phyloP scores from a whole-genome alignment of 495 filamentous ascomycete species.

The Bryoglossum gracile region DNA sequence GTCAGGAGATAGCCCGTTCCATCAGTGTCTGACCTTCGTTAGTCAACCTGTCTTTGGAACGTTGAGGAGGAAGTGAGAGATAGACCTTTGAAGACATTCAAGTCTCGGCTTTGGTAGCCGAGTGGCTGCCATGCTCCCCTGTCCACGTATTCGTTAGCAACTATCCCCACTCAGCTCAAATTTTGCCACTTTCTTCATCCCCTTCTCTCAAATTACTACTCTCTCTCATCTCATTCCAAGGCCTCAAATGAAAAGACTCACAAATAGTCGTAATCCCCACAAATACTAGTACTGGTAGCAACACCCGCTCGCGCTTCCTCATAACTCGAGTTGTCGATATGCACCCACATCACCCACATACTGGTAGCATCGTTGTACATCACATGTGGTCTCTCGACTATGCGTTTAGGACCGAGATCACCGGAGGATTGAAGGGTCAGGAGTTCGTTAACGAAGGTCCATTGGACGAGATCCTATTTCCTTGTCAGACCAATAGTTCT shows the following conservation, averaged over 20 bases:
- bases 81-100: slow-evolving; percentile 54
- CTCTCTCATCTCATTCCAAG: not conserved
- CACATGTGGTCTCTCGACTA: slow-evolving; percentile 61
- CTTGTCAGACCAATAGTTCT: slow-evolving; percentile 30
- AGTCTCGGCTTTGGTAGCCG: slow-evolving; percentile 49
- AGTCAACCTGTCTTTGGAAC: not conserved
- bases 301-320: slow-evolving; percentile 59
- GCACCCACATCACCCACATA: slow-evolving; percentile 53
- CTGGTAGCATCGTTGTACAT: slow-evolving; percentile 41
- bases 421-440: slow-evolving; percentile 42
- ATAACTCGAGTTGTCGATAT: slow-evolving; percentile 56
- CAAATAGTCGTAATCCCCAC: slow-evolving; percentile 47
- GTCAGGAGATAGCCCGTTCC: slow-evolving; percentile 54
- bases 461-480: slow-evolving; percentile 48
- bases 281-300: slow-evolving; percentile 50
- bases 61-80: no score
- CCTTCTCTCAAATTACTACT: not conserved
- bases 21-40: slow-evolving; percentile 33
- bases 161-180: no score
- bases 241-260: slow-evolving; percentile 6
- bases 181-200: not conserved
- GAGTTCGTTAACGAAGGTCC: slow-evolving; percentile 50
- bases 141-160: not conserved
- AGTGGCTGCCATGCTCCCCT: slow-evolving; percentile 39
- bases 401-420: slow-evolving; percentile 53